phyloP scores from a whole-genome alignment of 495 filamentous ascomycete genomes.

The Pyronema omphalodes region DNA sequence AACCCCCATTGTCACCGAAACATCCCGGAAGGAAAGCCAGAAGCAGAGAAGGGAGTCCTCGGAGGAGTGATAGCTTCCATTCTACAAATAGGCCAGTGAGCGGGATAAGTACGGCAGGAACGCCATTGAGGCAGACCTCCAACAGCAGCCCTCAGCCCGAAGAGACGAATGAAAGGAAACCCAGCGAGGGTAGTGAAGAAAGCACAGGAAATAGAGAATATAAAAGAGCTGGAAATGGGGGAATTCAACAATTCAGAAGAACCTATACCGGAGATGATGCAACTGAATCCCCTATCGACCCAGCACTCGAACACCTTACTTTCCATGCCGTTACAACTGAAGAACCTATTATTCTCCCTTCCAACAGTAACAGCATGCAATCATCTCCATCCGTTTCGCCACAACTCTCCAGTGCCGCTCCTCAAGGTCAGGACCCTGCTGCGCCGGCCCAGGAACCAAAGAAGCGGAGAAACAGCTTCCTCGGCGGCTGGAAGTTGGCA shows the following conservation, averaged over 20 bases:
- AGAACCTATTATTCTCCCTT: slow-evolving; percentile 18
- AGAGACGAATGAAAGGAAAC: background rate
- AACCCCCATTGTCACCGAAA: slow-evolving; percentile 11
- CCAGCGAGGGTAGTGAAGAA: background rate
- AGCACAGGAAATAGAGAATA: too few relatives aligned
- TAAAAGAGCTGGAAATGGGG: too few relatives aligned
- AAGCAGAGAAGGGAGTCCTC: background rate
- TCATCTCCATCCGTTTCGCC: slow-evolving; percentile 8
- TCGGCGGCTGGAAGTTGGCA: slow-evolving; percentile 21
- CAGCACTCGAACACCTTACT: background rate
- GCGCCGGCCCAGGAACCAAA: background rate
- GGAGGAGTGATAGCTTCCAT: too few relatives aligned
- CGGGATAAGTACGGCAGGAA: too few relatives aligned
- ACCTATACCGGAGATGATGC: background rate
- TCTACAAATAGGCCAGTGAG: too few relatives aligned
- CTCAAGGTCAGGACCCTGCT: background rate
- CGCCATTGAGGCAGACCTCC: background rate
- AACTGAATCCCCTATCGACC: background rate
- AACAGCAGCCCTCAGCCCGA: background rate
- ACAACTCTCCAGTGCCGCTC: too few relatives aligned
- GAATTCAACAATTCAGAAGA: background rate
- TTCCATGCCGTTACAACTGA: slow-evolving; percentile 20
- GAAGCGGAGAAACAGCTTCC: slow-evolving; percentile 14
- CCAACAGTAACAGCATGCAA: background rate
- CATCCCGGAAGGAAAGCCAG: slow-evolving; percentile 8